Evolutionary conservation across 306 rosid species (phyloP).

Genomic region (Prunus dulcis): DNA sequence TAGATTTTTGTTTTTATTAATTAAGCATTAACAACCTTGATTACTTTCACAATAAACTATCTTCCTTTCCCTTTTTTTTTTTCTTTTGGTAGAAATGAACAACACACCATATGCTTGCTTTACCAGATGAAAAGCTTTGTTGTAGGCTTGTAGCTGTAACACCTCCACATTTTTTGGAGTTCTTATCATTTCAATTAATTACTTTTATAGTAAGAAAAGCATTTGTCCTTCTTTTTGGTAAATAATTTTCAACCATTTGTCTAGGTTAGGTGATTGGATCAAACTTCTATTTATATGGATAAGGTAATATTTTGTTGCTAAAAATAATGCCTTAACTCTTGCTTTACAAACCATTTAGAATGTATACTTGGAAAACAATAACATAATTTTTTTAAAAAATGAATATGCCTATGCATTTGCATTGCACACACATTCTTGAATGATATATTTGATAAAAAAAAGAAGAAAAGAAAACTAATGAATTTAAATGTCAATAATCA

Average conservation of each 20-base stretch:
- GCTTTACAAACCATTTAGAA: no score
- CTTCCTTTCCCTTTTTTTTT: background rate
- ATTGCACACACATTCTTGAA: no score
- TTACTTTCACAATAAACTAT: background rate
- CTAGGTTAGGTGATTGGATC: background rate
- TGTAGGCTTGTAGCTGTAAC: background rate
- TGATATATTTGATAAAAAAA: no score
- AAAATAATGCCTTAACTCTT: background rate
- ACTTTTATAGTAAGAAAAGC: background rate
- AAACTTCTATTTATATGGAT: background rate
- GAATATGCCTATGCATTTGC: no score
- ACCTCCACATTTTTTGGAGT: background rate
- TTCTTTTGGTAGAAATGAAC: background rate
- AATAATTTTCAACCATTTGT: background rate
- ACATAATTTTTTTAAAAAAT: no score
- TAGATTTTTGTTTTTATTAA: background rate
- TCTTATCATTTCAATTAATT: background rate
- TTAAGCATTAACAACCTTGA: background rate
- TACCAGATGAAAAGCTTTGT: background rate
- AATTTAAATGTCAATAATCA: background rate
- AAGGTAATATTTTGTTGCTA: background rate
- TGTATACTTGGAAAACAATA: no score
- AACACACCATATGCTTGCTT: conserved; percentile 4
- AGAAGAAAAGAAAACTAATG: no score
- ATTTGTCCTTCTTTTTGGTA: background rate